Evolutionary conservation across 495 filamentous ascomycete genomes (phyloP).

Genomic region (Friedmanniomyces endolithicus): DNA sequence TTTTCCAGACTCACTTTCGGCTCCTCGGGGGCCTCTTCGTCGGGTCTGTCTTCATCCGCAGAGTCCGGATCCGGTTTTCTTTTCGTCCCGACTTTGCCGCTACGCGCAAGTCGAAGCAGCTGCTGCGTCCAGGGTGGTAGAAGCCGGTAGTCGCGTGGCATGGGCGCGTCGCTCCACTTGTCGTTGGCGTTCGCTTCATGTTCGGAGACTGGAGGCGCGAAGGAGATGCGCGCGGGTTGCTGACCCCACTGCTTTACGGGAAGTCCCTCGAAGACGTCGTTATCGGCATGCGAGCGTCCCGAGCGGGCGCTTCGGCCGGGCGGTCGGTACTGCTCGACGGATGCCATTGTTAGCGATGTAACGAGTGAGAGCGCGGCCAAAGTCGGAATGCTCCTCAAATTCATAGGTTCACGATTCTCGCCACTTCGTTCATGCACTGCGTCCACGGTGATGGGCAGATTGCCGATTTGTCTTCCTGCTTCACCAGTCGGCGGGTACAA

Average conservation of each 20-base stretch:
- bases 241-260: constrained; percentile 84
- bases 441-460: not conserved
- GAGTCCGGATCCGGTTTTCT: constrained; percentile 32
- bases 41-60: constrained; percentile 31
- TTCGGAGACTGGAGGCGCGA: constrained; percentile 51
- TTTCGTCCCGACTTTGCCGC: constrained; percentile 34
- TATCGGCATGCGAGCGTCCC: constrained; percentile 62
- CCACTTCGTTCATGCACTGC: not conserved
- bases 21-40: constrained; percentile 37
- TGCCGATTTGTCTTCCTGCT: not conserved
- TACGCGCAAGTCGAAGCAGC: constrained; percentile 68
- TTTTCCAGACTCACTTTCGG: constrained; percentile 36
- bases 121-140: constrained; percentile 61
- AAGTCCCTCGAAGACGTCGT: constrained; percentile 91
- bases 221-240: constrained; percentile 27
- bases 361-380: no score
- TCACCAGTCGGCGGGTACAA: not conserved
- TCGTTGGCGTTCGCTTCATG: constrained; percentile 16
- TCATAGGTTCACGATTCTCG: not conserved
- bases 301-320: constrained; percentile 53
- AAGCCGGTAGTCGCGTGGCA: constrained; percentile 80
- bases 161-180: constrained; percentile 45
- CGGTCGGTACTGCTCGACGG: constrained; percentile 39
- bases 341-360: not conserved
- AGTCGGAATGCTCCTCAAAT: not conserved